Evolutionary conservation across 495 filamentous ascomycete species (phyloP).

Genomic region (Glarea lozoyensis): DNA sequence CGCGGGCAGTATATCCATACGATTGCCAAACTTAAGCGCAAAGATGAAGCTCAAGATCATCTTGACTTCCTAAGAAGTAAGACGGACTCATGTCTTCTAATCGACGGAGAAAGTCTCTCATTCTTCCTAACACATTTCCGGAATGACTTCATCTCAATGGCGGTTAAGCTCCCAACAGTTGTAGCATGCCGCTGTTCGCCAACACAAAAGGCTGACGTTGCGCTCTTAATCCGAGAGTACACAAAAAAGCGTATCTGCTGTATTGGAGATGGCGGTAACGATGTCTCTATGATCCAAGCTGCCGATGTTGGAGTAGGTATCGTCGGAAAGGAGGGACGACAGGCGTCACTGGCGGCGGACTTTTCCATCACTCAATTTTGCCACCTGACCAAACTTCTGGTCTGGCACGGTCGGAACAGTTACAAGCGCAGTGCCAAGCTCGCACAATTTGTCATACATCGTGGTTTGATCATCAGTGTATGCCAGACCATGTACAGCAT

Average conservation of each 20-base stretch:
- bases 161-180: conserved; percentile 82
- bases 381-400: conserved; percentile 90
- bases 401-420: conserved; percentile 96
- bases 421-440: conserved; percentile 96
- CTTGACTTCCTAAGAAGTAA: conserved; percentile 84
- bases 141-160: conserved; percentile 75
- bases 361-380: conserved; percentile 93
- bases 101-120: conserved; percentile 84
- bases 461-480: conserved; percentile 86
- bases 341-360: conserved; percentile 90
- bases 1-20: conserved; percentile 95
- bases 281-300: conserved; percentile 98
- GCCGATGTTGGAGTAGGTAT: conserved; percentile 97
- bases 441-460: conserved; percentile 96
- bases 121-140: conserved; percentile 77
- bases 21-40: conserved; percentile 70
- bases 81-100: conserved; percentile 79
- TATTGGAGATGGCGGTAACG: conserved; percentile 96
- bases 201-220: conserved; percentile 93
- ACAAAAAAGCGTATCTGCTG: conserved; percentile 93
- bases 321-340: conserved; percentile 93
- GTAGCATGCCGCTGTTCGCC: conserved; percentile 96
- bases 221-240: conserved; percentile 79
- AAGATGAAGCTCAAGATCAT: conserved; percentile 72
- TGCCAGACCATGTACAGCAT: conserved; percentile 98